Base-by-base conservation (phyloP, 768 basidiomycete genomes). In the Pisolithus tinctorius region DNA sequence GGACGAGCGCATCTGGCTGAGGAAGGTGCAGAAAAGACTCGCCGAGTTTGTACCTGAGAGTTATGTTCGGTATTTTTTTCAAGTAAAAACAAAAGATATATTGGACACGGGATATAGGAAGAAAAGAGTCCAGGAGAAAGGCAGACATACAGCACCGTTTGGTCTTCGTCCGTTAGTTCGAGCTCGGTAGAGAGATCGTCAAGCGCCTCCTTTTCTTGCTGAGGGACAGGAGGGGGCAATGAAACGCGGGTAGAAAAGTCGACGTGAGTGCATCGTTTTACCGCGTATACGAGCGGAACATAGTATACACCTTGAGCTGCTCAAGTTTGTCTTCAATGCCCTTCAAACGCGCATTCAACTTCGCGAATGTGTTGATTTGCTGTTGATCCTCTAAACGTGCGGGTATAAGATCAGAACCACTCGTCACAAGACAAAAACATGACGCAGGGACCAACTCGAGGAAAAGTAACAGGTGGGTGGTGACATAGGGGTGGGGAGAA, bases 121-220 rank as follows among this genome's bases (percentile, higher is more conserved):
- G 26, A 47, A 36, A 13, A 29, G 39, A 13, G 31, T 11, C 10
- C 10, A 34, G 4, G 31, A 13, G 11, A 29, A 5, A 29, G 11
- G 34, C 34, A 13, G 13, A 66, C 86, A 51, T 58, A 93, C 88
- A 93, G 62, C 4, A 96, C 82, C 1, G 74, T 74, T 50, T 88
- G 79, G 52, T 89, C 86, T 59, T 94, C 92, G 55, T 95, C 92
- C 1, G 84, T 82, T 9, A 97, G 80, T 63, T 95, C 93, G 23
- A 97, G 78, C 61, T 96, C 94, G 42, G 79, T 87, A 1, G 82
- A 71, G 29, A 96, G 78, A 65, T 97, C 94, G 53, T 95, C 92
- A 13, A 95, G 79, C 2, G 92, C 87, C 60, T 96, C 94, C 70
- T 94, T 94, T 71, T 95, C 93, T 78, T 88, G 84, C 93, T 97